Conservation (phyloP, 208 protist genomes). For the Acanthamoeba divionensis region DNA sequence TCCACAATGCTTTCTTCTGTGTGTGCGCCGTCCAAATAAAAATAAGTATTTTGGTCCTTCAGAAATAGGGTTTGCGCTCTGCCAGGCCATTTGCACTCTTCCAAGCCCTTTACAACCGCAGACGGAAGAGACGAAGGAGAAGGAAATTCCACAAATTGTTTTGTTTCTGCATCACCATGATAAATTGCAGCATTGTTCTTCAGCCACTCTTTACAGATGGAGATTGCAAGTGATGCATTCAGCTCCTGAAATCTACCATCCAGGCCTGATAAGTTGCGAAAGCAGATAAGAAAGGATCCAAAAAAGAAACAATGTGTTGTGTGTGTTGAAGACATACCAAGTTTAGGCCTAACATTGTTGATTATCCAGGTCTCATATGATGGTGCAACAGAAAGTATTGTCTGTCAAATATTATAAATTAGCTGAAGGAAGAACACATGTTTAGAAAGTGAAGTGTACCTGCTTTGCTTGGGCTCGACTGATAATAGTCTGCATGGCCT, state of each 20-base stretch:
- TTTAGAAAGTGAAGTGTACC: not conserved
- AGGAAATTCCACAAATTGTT: not conserved
- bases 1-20: constrained; percentile 38
- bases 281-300: not conserved
- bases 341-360: no score
- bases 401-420: not conserved
- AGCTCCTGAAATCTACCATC: not conserved
- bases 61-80: not conserved
- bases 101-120: not conserved
- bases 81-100: constrained; percentile 7
- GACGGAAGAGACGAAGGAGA: not conserved
- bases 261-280: not conserved
- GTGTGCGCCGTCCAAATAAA: constrained; percentile 47
- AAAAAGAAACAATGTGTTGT: no score
- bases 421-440: not conserved
- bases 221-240: constrained; percentile 21
- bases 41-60: not conserved
- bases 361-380: no score
- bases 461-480: not conserved
- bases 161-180: no score
- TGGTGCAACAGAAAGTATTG: no score
- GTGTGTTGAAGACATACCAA: no score
- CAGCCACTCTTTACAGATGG: not conserved
- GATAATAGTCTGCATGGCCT: constrained; percentile 13
- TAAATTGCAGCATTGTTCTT: not conserved